phyloP scores from a whole-genome alignment of 129 eudicot species.

The Apium graveolens region DNA sequence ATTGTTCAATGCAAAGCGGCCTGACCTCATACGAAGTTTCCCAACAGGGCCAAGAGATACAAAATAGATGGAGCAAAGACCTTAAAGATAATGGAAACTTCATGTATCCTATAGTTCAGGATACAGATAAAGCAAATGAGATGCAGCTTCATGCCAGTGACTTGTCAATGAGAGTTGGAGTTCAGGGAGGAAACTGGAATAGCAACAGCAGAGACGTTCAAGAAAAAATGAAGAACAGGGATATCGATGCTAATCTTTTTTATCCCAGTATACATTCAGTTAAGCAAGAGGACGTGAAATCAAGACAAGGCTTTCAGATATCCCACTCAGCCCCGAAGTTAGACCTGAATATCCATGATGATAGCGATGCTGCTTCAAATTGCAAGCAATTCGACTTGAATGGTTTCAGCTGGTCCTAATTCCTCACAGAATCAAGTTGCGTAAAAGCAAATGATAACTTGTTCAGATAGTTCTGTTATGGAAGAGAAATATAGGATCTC shows the following conservation, averaged over 20 bases:
- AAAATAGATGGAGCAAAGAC: conserved; percentile 1
- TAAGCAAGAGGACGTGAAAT: neutral
- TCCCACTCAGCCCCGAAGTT: neutral
- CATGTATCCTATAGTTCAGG: neutral
- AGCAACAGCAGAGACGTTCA: neutral
- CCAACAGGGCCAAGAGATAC: neutral
- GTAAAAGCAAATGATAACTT: neutral
- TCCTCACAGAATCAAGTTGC: neutral
- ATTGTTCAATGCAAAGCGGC: neutral
- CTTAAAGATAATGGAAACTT: neutral
- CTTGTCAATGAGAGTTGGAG: conserved; percentile 6
- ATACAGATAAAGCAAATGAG: neutral
- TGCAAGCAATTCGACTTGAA: conserved; percentile 8
- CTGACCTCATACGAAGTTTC: neutral
- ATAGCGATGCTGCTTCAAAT: conserved; percentile 2
- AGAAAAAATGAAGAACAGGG: neutral
- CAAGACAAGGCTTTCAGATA: conserved; percentile 1
- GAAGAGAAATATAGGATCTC: neutral
- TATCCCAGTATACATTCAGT: neutral
- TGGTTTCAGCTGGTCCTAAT: conserved; percentile 9
- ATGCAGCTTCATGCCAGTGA: conserved; percentile 5
- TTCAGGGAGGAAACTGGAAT: conserved; percentile 4
- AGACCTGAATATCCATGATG: conserved; percentile 9
- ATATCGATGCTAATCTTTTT: neutral
- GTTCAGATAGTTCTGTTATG: neutral